These are phyloP conservation scores for Psidium guajava DNA, from an alignment of 345 rosid species.

Conservation along the genomic window DNA sequence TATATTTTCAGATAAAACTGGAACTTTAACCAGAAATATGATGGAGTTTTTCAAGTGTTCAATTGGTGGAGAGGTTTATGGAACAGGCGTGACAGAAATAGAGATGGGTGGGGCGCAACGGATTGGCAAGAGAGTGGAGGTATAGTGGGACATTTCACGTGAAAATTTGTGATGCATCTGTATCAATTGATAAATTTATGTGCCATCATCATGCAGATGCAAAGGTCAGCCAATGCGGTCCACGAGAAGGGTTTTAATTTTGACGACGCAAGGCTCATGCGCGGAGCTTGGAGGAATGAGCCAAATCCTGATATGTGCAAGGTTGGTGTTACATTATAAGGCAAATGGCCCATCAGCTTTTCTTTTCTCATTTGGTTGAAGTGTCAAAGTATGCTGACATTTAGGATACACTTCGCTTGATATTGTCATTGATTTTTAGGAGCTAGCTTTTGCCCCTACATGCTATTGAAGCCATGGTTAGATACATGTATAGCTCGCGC, in stretches of 20 bases:
- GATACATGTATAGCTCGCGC: not conserved
- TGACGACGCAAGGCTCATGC: constrained; percentile 83
- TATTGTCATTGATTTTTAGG: not conserved
- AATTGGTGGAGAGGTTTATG: constrained; percentile 91
- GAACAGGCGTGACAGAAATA: constrained; percentile 87
- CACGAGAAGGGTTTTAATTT: constrained; percentile 93
- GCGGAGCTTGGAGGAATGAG: constrained; percentile 98
- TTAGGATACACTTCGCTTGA: not conserved
- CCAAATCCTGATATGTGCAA: constrained; percentile 86
- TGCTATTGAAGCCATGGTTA: not conserved
- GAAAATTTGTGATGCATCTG: not conserved
- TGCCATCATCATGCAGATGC: constrained; percentile 21
- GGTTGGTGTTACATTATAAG: constrained; percentile 25
- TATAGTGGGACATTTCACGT: constrained; percentile 14
- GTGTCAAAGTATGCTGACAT: not conserved
- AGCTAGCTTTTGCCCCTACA: not conserved
- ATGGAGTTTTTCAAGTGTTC: constrained; percentile 99
- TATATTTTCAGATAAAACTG: constrained; percentile 98
- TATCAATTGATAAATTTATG: not conserved
- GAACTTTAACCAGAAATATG: constrained; percentile 93
- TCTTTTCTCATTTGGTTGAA: not conserved
- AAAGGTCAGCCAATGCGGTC: constrained; percentile 31
- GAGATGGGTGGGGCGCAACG: constrained; percentile 72
- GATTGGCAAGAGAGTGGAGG: constrained; percentile 64
- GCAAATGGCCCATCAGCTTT: not conserved